Percentiles rank a stretch among this genome's conserved stretches.
These are phyloP conservation scores for Sugiyamaella lignohabitans DNA, from an alignment of 805 yeast genomes.

Conservation along the genomic window DNA sequence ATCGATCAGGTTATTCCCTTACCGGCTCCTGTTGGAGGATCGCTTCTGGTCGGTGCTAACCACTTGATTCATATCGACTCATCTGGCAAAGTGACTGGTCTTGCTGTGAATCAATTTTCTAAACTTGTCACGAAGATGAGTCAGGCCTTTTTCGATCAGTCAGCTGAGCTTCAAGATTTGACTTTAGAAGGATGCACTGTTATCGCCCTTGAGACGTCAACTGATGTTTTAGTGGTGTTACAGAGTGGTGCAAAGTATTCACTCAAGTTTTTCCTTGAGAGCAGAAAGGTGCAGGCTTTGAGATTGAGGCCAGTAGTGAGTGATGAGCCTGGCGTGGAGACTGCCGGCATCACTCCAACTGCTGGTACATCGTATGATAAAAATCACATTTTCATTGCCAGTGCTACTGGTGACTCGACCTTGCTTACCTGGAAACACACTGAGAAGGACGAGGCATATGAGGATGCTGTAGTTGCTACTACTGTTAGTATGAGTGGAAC, in stretches of 20 bases:
- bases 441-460: slow-evolving; percentile 3
- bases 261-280: slow-evolving; percentile 33
- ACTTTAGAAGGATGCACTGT: slow-evolving; percentile 49
- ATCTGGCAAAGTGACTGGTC: slow-evolving; percentile 59
- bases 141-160: slow-evolving; percentile 43
- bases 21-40: slow-evolving; percentile 61
- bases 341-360: slow-evolving; percentile 19
- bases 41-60: slow-evolving; percentile 65
- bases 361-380: slow-evolving; percentile 38
- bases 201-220: slow-evolving; percentile 30
- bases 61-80: slow-evolving; percentile 74
- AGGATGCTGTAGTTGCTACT: no score
- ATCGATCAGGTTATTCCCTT: slow-evolving; percentile 58
- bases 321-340: no score
- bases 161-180: slow-evolving; percentile 45
- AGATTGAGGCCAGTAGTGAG: no score
- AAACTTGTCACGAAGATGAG: slow-evolving; percentile 36
- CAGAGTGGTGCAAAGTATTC: slow-evolving; percentile 41
- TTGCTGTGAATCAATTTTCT: slow-evolving; percentile 55
- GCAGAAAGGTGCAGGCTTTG: no score
- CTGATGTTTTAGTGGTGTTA: slow-evolving; percentile 36
- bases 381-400: slow-evolving; percentile 51
- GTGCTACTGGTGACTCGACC: slow-evolving; percentile 52
- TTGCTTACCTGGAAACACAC: slow-evolving; percentile 38
- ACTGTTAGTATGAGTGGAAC: no score